Percentiles rank a stretch among this genome's conserved stretches.
These are phyloP conservation scores for Botrytis tulipae DNA, from an alignment of 2,329 filamentous ascomycete genomes.

Conservation along the genomic window DNA sequence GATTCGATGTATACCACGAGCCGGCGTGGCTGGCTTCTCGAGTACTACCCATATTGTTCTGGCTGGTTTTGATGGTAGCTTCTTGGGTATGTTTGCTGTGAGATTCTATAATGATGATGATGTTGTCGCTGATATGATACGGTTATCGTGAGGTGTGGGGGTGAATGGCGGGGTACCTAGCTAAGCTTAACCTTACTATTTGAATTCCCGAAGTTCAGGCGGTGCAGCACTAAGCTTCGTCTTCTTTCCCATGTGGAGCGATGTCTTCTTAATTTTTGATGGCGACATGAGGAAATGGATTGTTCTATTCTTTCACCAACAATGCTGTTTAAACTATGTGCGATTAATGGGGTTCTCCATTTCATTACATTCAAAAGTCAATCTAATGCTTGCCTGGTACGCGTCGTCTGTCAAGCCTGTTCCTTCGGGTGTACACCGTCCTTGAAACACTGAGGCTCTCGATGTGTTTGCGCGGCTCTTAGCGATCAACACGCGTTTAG, in stretches of 20 bases:
- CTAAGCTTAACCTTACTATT: background rate
- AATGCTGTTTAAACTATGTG: background rate
- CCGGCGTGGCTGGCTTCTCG: conserved; percentile 74
- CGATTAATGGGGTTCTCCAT: background rate
- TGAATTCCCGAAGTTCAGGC: background rate
- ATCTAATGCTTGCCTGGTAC: background rate
- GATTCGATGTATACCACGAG: conserved; percentile 76
- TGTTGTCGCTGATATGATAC: background rate
- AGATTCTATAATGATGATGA: background rate
- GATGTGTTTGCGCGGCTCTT: background rate
- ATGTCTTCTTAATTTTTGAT: background rate
- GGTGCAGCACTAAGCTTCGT: background rate
- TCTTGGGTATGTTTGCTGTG: background rate
- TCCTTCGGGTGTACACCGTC: background rate
- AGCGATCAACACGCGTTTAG: conserved; percentile 1
- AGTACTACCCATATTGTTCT: conserved; percentile 36
- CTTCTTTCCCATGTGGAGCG: background rate
- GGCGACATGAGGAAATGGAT: background rate
- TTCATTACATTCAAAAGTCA: too few relatives aligned
- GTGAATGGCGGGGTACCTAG: background rate
- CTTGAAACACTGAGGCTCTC: background rate
- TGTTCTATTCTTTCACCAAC: background rate
- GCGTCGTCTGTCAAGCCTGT: background rate
- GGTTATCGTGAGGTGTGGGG: background rate
- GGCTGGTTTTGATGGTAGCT: too few relatives aligned